Evolutionary conservation across 352 stramenopile genomes (phyloP).

Genomic region (Phytophthora capsici): DNA sequence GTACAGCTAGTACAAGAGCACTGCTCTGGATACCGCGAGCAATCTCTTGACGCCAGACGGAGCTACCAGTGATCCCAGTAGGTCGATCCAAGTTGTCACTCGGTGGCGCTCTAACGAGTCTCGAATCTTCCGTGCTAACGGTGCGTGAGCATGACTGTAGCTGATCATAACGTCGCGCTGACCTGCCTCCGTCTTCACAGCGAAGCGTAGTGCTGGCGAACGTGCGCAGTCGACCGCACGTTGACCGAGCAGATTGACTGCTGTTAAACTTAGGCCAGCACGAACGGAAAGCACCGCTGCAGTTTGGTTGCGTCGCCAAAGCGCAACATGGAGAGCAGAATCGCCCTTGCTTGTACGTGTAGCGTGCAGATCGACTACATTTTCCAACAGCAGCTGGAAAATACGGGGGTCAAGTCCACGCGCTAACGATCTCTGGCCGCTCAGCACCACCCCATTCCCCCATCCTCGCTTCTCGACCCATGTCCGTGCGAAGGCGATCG

Average conservation of each 20-base stretch:
- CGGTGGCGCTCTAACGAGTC: conserved; percentile 71
- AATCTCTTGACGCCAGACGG: conserved; percentile 85
- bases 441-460: conserved; percentile 27
- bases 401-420: conserved; percentile 58
- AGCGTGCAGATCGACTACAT: conserved; percentile 62
- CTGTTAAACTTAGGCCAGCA: conserved; percentile 69
- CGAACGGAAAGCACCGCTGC: conserved; percentile 74
- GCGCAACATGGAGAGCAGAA: conserved; percentile 74
- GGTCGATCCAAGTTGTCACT: conserved; percentile 89
- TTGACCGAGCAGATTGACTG: conserved; percentile 64
- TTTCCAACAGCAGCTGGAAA: conserved; percentile 54
- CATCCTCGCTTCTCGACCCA: no score
- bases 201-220: conserved; percentile 73
- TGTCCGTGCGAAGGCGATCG: no score
- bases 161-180: conserved; percentile 90
- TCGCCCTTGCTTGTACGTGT: conserved; percentile 70
- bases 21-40: conserved; percentile 77
- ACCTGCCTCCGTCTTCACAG: conserved; percentile 84
- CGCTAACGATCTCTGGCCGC: conserved; percentile 32
- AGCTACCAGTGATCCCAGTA: conserved; percentile 76
- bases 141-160: conserved; percentile 79
- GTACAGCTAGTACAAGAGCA: conserved; percentile 72
- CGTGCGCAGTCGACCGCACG: conserved; percentile 77
- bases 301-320: conserved; percentile 72
- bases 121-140: conserved; percentile 69